These are phyloP conservation scores for Globisporangium yorkense DNA, from an alignment of 352 stramenopile genomes.

Conservation along the genomic window DNA sequence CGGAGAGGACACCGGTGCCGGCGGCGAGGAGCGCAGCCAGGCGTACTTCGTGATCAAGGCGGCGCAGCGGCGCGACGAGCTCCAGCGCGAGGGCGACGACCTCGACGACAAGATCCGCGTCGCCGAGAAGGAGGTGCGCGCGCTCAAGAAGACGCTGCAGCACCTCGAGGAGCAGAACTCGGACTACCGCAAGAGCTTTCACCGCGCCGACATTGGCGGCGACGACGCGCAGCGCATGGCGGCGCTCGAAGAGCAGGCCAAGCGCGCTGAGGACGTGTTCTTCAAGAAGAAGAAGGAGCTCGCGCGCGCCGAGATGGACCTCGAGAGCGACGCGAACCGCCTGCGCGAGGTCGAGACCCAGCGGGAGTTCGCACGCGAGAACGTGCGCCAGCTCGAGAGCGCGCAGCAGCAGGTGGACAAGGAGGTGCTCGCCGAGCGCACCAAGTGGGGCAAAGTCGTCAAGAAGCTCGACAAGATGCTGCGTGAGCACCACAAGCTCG, in stretches of 20 bases:
- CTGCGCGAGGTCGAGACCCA: slow-evolving; percentile 69
- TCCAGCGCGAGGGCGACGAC: slow-evolving; percentile 93
- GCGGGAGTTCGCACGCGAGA: slow-evolving; percentile 55
- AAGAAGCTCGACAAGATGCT: slow-evolving; percentile 70
- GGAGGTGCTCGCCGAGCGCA: slow-evolving; percentile 55
- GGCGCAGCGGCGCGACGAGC: slow-evolving; percentile 93
- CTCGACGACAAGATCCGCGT: slow-evolving; percentile 93
- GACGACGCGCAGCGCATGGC: slow-evolving; percentile 84
- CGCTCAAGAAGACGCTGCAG: slow-evolving; percentile 90
- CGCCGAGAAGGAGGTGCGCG: slow-evolving; percentile 90
- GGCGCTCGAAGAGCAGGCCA: slow-evolving; percentile 84
- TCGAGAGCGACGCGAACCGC: slow-evolving; percentile 58
- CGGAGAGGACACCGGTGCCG: slow-evolving; percentile 47
- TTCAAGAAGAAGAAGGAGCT: slow-evolving; percentile 95
- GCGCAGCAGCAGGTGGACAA: slow-evolving; percentile 62
- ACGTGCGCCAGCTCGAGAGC: slow-evolving; percentile 52
- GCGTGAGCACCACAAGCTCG: slow-evolving; percentile 46
- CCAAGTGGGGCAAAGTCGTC: slow-evolving; percentile 63
- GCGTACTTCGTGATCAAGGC: slow-evolving; percentile 95
- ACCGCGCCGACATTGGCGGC: slow-evolving; percentile 82
- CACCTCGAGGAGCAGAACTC: slow-evolving; percentile 92
- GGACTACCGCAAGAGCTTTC: slow-evolving; percentile 92
- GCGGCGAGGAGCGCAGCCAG: slow-evolving; percentile 85
- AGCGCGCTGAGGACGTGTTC: slow-evolving; percentile 82
- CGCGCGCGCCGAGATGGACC: slow-evolving; percentile 83